phyloP scores from a whole-genome alignment of 495 filamentous ascomycete species.

The Penicillium chermesinum region DNA sequence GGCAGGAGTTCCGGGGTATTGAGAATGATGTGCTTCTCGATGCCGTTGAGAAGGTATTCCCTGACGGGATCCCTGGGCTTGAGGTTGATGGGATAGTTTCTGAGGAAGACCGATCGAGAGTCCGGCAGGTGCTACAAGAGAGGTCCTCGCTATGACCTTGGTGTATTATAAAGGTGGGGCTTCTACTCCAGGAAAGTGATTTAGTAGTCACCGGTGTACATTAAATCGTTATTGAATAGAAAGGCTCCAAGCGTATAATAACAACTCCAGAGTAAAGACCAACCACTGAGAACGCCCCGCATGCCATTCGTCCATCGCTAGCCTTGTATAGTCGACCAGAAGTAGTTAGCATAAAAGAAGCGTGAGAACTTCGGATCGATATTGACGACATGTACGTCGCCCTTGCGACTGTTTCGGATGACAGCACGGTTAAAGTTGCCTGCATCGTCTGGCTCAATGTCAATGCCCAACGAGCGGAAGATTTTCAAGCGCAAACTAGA shows the following conservation, averaged over 20 bases:
- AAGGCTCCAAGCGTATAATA: constrained; percentile 20
- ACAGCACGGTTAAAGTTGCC: constrained; percentile 83
- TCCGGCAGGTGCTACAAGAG: constrained; percentile 18
- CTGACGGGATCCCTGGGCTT: constrained; percentile 15
- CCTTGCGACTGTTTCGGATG: constrained; percentile 78
- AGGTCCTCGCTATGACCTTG: not conserved
- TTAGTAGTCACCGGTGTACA: not conserved
- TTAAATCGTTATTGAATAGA: constrained; percentile 9
- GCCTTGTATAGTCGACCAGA: constrained; percentile 80
- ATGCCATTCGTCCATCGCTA: constrained; percentile 9
- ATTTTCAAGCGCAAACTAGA: constrained; percentile 76
- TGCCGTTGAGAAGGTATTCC: constrained; percentile 27
- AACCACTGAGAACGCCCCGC: constrained; percentile 20
- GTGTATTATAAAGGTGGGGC: not conserved
- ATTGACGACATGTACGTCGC: constrained; percentile 92
- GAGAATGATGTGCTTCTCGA: constrained; percentile 29
- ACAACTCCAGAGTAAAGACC: constrained; percentile 13
- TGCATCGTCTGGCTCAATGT: constrained; percentile 74
- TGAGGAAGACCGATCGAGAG: constrained; percentile 19
- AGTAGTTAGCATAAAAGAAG: constrained; percentile 93
- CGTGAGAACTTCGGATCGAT: constrained; percentile 87
- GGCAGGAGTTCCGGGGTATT: constrained; percentile 8
- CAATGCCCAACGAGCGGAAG: constrained; percentile 85
- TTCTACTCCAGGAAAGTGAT: not conserved
- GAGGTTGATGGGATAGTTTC: constrained; percentile 16